Percentiles rank a stretch among this genome's conserved stretches.
Conservation (phyloP, 495 filamentous ascomycete species). For the Wilcoxina mikolae region DNA sequence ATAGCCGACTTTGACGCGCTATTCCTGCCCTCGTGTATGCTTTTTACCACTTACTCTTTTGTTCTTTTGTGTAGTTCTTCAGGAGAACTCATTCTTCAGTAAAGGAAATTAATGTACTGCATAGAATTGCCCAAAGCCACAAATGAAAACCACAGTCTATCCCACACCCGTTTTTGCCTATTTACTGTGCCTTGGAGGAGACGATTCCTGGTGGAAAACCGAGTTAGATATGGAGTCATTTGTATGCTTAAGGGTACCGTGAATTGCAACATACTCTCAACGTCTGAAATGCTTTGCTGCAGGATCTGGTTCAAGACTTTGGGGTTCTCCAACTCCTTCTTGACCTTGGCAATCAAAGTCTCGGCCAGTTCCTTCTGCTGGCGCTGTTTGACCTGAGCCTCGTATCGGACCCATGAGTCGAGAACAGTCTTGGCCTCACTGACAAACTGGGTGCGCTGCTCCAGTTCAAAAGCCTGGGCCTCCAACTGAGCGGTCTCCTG, state of each 20-base stretch:
- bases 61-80: background rate
- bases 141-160: conserved; percentile 1
- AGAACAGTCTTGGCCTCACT: conserved; percentile 86
- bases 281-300: conserved; percentile 82
- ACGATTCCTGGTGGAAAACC: conserved; percentile 13
- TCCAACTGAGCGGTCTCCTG: conserved; percentile 95
- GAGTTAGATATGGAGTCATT: background rate
- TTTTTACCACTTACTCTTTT: background rate
- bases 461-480: conserved; percentile 87
- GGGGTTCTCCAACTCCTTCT: conserved; percentile 95
- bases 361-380: conserved; percentile 94
- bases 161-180: background rate
- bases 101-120: conserved; percentile 4
- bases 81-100: background rate
- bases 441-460: conserved; percentile 81
- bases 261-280: conserved; percentile 65
- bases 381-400: conserved; percentile 93
- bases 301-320: conserved; percentile 89
- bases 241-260: background rate
- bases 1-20: too few species aligned
- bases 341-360: conserved; percentile 82
- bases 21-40: background rate
- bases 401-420: conserved; percentile 97
- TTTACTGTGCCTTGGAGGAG: conserved; percentile 12
- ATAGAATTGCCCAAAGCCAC: conserved; percentile 5